phyloP scores from a whole-genome alignment of 2,329 filamentous ascomycete species.

The Talaromyces verruculosus region DNA sequence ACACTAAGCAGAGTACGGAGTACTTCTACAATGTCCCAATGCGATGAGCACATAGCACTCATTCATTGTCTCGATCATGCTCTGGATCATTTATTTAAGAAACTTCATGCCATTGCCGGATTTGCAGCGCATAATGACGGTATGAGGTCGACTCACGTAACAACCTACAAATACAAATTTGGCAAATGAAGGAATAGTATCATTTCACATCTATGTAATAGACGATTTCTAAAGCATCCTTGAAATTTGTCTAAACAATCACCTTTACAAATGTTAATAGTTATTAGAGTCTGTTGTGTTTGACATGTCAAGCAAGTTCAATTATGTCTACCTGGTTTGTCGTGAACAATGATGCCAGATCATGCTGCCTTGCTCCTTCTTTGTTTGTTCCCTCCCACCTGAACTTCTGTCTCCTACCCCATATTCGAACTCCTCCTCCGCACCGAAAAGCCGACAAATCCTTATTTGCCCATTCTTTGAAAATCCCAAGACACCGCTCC shows the following conservation, averaged over 20 bases:
- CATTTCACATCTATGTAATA: neutral
- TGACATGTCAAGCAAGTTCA: neutral
- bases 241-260: neutral
- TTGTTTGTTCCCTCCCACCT: neutral
- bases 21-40: no score
- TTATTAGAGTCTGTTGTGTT: no score
- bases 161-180: no score
- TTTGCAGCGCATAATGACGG: neutral
- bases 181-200: neutral
- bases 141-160: no score
- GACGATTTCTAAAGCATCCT: neutral
- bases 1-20: neutral
- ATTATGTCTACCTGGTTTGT: neutral
- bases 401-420: neutral
- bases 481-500: neutral
- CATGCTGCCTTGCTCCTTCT: neutral
- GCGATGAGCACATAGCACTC: no score
- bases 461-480: neutral
- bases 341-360: neutral
- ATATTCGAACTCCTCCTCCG: neutral
- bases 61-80: no score
- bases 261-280: neutral
- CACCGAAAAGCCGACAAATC: neutral
- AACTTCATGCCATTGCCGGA: neutral
- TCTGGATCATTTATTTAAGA: neutral